Conservation (phyloP, 2,329 filamentous ascomycete species). For the Ampelomyces quisqualis region DNA sequence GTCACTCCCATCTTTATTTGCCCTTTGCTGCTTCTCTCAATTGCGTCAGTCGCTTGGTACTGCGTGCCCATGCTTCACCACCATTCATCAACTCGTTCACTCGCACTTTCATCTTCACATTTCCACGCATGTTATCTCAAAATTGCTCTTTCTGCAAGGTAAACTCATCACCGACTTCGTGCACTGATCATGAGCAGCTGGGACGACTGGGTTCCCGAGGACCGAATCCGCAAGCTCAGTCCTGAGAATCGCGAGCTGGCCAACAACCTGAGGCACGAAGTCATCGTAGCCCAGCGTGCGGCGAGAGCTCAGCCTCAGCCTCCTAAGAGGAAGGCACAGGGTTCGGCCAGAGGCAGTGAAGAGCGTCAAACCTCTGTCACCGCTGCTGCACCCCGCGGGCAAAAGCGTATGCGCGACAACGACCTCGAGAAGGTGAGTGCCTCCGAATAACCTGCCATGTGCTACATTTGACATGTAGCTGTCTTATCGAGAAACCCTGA, state of each 20-base stretch:
- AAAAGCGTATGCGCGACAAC: constrained; percentile 74
- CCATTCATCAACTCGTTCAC: neutral
- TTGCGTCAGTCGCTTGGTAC: neutral
- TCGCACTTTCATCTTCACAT: neutral
- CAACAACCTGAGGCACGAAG: constrained; percentile 67
- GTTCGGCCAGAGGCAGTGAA: constrained; percentile 72
- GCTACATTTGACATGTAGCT: neutral
- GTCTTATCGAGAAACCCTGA: neutral
- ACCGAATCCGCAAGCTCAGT: constrained; percentile 89
- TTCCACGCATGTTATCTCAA: too few species aligned
- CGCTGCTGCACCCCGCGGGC: constrained; percentile 61
- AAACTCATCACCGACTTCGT: neutral
- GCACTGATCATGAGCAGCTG: constrained; percentile 57
- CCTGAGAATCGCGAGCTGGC: constrained; percentile 94
- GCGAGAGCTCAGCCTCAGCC: constrained; percentile 47
- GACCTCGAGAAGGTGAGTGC: constrained; percentile 73
- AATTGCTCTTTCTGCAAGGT: neutral
- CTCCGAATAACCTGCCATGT: neutral
- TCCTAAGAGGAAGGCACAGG: constrained; percentile 58
- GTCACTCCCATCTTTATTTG: constrained; percentile 6
- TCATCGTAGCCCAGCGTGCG: constrained; percentile 59
- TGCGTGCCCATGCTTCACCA: too few species aligned
- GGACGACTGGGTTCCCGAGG: constrained; percentile 97
- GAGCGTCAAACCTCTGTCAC: constrained; percentile 67
- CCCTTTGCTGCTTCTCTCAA: neutral